A percentile compares a stretch with the other conserved stretches of the same genome.
Conservation (phyloP, 1,284 basidiomycete species). For the Vanrija sp. region DNA sequence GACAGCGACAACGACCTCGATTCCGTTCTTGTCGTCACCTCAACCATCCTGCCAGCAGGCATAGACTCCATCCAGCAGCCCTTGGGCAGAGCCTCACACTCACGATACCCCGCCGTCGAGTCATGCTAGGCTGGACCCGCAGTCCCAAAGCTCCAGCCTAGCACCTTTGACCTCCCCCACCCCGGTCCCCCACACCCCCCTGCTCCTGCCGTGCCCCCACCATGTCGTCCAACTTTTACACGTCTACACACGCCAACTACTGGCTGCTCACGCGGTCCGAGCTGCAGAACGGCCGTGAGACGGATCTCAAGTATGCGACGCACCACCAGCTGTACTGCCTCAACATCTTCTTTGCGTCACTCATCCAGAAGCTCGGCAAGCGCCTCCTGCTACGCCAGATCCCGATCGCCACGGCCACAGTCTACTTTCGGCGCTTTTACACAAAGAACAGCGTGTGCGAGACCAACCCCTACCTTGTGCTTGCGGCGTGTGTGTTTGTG, state of each 20-base stretch:
- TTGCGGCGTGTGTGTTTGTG: constrained; percentile 89
- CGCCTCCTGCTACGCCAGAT: constrained; percentile 78
- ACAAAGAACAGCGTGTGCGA: constrained; percentile 89
- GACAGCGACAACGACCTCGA: too few species aligned
- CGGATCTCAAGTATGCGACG: constrained; percentile 72
- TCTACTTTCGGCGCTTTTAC: constrained; percentile 94
- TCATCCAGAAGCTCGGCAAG: constrained; percentile 82
- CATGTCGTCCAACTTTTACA: constrained; percentile 47
- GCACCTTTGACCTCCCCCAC: background rate
- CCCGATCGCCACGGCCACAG: constrained; percentile 84
- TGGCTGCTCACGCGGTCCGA: constrained; percentile 82
- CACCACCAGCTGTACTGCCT: constrained; percentile 72
- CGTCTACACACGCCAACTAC: constrained; percentile 49
- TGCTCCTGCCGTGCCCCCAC: background rate
- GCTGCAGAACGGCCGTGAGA: constrained; percentile 63
- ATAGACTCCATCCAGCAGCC: too few species aligned
- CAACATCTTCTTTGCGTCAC: constrained; percentile 77
- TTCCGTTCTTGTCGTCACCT: too few species aligned
- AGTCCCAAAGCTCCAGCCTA: too few species aligned
- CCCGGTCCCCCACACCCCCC: background rate
- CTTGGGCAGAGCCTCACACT: too few species aligned
- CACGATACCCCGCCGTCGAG: too few species aligned
- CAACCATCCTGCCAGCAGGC: too few species aligned
- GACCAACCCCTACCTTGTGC: constrained; percentile 87
- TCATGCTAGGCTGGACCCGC: too few species aligned